Base-by-base conservation (phyloP, 768 basidiomycete genomes). In the Crassisporium funariophilum region DNA sequence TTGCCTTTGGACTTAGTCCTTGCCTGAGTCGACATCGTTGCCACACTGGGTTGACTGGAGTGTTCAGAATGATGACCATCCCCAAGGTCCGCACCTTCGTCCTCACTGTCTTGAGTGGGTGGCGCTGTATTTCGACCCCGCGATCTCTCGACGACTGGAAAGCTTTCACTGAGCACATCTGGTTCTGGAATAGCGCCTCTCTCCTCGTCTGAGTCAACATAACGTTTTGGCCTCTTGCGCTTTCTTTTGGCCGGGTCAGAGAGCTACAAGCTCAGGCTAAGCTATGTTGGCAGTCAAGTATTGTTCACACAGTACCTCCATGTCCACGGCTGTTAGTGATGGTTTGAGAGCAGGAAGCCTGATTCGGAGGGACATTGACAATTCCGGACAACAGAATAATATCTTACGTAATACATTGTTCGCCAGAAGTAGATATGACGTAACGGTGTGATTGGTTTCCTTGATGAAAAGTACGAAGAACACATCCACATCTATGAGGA, bases 301-400 rank as follows among this genome's bases (percentile, higher is more conserved):
- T 21, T 20, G n/a, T n/a, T n/a, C n/a, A n/a, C n/a, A n/a, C n/a
- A n/a, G n/a, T 49, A 60, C 58, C 58, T 60, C 53, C 58, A 60
- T 60, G 16, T 38, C 31, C 37, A 37, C 40, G 36, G 31, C 35
- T 16, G 53, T 23, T 50, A 42, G 56, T 47, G 50, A 49, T 44
- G 49, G 50, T 20, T 50, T 33, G 36, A 37, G n/a, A 11, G 52
- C 37, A 35, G 59, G 59, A 46, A 60, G 46, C 50, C 43, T 57
- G 29, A 60, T 60, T 55, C 53, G 54, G 47, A 60, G 51, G 52
- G 59, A 48, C 55, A 55, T 56, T 44, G 41, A 38, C 39, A 37
- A 41, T 42, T 46, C 21, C 7, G 15, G 34, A 33, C 38, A 35
- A 19, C 20, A 35, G 17, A 31, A 52, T 29, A 49, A 36, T 20